Percentiles rank a stretch among this genome's conserved stretches.
Conservation (phyloP, 768 basidiomycete species). For the Porpolomopsis calyptriformis region DNA sequence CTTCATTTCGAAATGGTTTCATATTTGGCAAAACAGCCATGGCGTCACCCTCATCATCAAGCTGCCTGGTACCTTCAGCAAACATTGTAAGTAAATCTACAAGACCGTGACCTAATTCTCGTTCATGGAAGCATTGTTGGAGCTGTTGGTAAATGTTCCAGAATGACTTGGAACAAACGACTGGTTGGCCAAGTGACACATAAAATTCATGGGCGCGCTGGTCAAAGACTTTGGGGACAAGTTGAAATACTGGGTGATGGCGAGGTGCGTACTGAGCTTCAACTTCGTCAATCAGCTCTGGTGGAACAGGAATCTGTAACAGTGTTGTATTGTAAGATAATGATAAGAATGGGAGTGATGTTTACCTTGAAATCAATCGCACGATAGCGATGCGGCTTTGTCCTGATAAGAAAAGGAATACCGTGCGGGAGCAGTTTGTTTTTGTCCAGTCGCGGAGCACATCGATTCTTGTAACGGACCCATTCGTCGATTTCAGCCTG, state of each 20-base stretch:
- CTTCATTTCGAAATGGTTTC: background rate
- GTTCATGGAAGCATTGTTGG: background rate
- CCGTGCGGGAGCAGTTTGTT: constrained; percentile 32
- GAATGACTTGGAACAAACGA: constrained; percentile 11
- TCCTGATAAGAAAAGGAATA: constrained; percentile 24
- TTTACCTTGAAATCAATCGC: constrained; percentile 26
- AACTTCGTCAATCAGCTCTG: constrained; percentile 13
- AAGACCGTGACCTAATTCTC: background rate
- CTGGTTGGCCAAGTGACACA: constrained; percentile 14
- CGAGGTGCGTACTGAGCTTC: constrained; percentile 21
- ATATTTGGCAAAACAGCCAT: background rate
- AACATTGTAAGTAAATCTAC: background rate
- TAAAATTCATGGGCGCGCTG: constrained; percentile 13
- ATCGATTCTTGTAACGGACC: constrained; percentile 14
- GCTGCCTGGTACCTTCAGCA: background rate
- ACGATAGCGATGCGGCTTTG: constrained; percentile 19
- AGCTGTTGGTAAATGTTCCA: constrained; percentile 12
- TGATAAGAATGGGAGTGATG: background rate
- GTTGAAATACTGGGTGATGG: constrained; percentile 25
- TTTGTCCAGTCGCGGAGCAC: constrained; percentile 15
- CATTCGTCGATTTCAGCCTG: constrained; percentile 29
- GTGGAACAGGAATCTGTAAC: constrained; percentile 15
- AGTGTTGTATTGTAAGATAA: constrained; percentile 1
- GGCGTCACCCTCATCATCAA: background rate
- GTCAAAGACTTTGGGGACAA: constrained; percentile 23